These are phyloP conservation scores for Favolaschia claudopus DNA, from an alignment of 768 basidiomycete genomes.

Conservation along the genomic window DNA sequence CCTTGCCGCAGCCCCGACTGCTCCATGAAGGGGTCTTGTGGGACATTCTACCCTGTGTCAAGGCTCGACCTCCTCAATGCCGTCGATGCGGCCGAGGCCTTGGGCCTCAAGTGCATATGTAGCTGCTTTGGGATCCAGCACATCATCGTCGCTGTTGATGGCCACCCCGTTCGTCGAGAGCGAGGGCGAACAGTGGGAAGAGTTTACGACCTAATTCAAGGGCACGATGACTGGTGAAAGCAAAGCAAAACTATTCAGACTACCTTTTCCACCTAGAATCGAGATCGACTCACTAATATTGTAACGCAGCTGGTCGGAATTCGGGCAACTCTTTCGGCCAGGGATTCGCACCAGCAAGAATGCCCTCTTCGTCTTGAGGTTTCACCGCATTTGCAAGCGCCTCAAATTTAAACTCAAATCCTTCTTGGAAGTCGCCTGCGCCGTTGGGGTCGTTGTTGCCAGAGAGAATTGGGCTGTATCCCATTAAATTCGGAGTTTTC, in stretches of 20 bases:
- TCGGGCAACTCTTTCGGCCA: conserved; percentile 75
- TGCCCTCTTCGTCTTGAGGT: conserved; percentile 51
- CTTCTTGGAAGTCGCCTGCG: conserved; percentile 90
- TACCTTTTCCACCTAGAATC: background rate
- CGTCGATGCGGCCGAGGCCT: no score
- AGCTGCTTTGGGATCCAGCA: no score
- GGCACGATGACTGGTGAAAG: conserved; percentile 47
- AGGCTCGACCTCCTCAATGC: no score
- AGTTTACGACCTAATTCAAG: conserved; percentile 48
- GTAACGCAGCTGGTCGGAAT: conserved; percentile 65
- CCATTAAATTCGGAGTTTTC: conserved; percentile 76
- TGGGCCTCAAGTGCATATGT: no score
- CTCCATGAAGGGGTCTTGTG: no score
- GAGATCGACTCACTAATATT: conserved; percentile 65
- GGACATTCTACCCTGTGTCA: no score
- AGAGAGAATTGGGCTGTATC: conserved; percentile 73
- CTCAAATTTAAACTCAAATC: conserved; percentile 87
- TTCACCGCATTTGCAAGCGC: conserved; percentile 36
- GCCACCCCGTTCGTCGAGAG: no score
- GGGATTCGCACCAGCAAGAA: conserved; percentile 75
- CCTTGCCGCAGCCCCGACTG: no score
- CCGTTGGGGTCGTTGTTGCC: conserved; percentile 80
- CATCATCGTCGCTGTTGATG: no score
- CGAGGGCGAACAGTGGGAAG: conserved; percentile 76
- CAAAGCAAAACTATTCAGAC: no score